Percentiles rank a stretch among this genome's conserved stretches.
phyloP scores from a whole-genome alignment of 441 rosid species.

The Macaranga tanarius region DNA sequence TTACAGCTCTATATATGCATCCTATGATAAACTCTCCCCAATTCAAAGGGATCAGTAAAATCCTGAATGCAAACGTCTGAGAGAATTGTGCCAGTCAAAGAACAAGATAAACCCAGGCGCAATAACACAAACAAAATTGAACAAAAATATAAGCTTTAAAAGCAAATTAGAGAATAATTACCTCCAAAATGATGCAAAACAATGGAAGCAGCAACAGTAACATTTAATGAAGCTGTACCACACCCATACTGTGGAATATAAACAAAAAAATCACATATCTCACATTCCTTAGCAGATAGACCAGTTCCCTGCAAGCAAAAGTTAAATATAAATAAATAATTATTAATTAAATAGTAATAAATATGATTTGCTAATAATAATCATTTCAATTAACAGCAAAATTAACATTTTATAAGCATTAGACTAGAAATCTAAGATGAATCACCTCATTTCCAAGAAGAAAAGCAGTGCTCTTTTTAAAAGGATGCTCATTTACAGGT shows the following conservation, averaged over 20 bases:
- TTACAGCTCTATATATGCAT: not conserved
- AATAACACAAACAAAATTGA: too few relatives aligned
- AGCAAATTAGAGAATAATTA: conserved; percentile 21
- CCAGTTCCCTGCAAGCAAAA: conserved; percentile 66
- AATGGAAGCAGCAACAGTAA: conserved; percentile 91
- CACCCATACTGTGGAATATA: conserved; percentile 89
- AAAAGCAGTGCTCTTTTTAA: conserved; percentile 76
- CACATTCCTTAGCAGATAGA: conserved; percentile 82
- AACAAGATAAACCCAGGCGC: too few relatives aligned
- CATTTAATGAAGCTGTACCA: conserved; percentile 93
- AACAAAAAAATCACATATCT: conserved; percentile 84
- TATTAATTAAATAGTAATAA: too few relatives aligned
- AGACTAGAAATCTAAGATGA: not conserved
- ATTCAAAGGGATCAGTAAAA: not conserved
- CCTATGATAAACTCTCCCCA: not conserved
- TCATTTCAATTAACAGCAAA: not conserved
- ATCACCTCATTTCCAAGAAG: conserved; percentile 90
- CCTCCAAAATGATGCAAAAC: conserved; percentile 95
- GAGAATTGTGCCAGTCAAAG: not conserved
- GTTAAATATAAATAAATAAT: too few relatives aligned
- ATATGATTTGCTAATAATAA: too few relatives aligned
- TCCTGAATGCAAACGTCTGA: not conserved
- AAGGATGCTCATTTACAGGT: conserved; percentile 70
- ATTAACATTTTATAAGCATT: not conserved
- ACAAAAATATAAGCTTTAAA: not conserved